Evolutionary conservation across 169 alveolate genomes (phyloP).

Genomic region (Prorocentrum cordatum): DNA sequence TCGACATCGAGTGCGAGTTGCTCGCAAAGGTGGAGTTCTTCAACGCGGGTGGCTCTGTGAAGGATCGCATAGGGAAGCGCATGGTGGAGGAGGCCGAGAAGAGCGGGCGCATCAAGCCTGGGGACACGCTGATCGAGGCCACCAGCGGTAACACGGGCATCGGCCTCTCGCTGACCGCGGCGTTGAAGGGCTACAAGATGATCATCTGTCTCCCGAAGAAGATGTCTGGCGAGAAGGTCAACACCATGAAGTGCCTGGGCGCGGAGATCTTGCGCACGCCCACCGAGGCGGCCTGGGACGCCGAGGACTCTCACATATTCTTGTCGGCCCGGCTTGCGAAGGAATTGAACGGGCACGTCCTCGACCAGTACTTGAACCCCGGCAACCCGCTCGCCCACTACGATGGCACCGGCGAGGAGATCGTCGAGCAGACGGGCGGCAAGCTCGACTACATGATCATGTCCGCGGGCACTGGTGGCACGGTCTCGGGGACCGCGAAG

Average conservation of each 20-base stretch:
- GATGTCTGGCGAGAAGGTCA: slow-evolving; percentile 87
- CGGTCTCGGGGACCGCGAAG: slow-evolving; percentile 86
- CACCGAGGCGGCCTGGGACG: slow-evolving; percentile 85
- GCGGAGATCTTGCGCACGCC: slow-evolving; percentile 87
- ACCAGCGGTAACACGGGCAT: slow-evolving; percentile 92
- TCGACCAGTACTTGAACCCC: slow-evolving; percentile 85
- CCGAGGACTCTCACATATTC: slow-evolving; percentile 81
- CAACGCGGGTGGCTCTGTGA: slow-evolving; percentile 80
- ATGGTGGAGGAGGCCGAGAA: slow-evolving; percentile 72
- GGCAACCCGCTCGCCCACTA: slow-evolving; percentile 91
- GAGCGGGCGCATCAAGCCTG: slow-evolving; percentile 79
- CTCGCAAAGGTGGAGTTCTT: slow-evolving; percentile 85
- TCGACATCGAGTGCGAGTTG: slow-evolving; percentile 79
- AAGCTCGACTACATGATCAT: slow-evolving; percentile 82
- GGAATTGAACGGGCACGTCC: slow-evolving; percentile 76
- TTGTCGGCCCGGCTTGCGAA: slow-evolving; percentile 75
- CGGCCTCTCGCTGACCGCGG: slow-evolving; percentile 86
- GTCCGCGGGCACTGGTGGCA: slow-evolving; percentile 91
- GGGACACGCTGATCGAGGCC: slow-evolving; percentile 87
- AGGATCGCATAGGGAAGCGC: slow-evolving; percentile 42
- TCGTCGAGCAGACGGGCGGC: slow-evolving; percentile 81
- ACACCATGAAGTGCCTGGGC: slow-evolving; percentile 81
- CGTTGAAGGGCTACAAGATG: slow-evolving; percentile 79
- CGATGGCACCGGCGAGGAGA: slow-evolving; percentile 88
- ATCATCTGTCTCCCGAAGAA: slow-evolving; percentile 73